Percentiles rank a stretch among this genome's conserved stretches.
Conservation (phyloP, 495 filamentous ascomycete genomes). For the Xylaria telfairii region DNA sequence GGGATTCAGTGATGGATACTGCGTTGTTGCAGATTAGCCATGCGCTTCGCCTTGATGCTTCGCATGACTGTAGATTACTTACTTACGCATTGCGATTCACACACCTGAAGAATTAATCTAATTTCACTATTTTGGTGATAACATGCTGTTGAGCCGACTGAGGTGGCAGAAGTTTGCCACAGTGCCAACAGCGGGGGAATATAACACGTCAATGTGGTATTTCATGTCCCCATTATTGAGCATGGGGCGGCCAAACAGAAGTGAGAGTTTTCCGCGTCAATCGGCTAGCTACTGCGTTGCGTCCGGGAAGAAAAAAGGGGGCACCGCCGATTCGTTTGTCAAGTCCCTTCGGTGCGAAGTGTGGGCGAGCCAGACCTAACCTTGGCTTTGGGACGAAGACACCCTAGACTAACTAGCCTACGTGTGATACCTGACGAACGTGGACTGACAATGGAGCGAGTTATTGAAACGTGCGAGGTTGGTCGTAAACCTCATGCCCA, state of each 20-base stretch:
- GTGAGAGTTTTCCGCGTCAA: background rate
- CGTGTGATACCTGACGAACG: constrained; percentile 4
- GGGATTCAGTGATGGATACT: background rate
- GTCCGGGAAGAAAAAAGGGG: background rate
- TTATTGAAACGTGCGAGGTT: background rate
- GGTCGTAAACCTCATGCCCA: constrained; percentile 5
- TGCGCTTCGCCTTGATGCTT: constrained; percentile 5
- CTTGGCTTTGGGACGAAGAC: constrained; percentile 4
- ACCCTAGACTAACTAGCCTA: background rate
- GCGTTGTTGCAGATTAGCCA: background rate
- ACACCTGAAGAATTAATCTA: background rate
- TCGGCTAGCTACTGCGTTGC: constrained; percentile 8
- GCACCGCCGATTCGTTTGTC: constrained; percentile 16
- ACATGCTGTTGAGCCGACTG: background rate
- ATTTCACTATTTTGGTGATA: background rate
- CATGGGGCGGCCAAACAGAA: constrained; percentile 14
- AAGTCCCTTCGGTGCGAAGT: constrained; percentile 2
- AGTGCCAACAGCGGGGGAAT: background rate
- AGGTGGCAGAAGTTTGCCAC: constrained; percentile 17
- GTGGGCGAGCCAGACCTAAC: constrained; percentile 7
- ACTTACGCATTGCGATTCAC: background rate
- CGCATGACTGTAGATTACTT: background rate
- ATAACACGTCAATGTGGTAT: constrained; percentile 10
- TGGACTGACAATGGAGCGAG: constrained; percentile 7
- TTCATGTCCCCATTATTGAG: background rate